A percentile compares a stretch with the other conserved stretches of the same genome.
Conservation (phyloP, 768 basidiomycete genomes). For the Gloeopeniophorella convolvens region DNA sequence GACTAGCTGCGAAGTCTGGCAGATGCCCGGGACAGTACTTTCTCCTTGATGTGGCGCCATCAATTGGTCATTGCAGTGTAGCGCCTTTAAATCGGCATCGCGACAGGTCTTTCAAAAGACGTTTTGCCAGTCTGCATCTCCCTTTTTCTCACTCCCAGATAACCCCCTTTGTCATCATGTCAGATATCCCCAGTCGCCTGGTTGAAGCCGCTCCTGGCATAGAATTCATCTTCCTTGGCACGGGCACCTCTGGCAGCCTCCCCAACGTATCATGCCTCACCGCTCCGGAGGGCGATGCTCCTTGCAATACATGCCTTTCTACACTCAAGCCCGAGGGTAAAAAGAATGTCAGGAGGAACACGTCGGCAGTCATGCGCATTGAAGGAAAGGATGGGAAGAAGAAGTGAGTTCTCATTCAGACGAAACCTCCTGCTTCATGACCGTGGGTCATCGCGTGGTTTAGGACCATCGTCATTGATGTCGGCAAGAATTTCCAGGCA, state of each 20-base stretch:
- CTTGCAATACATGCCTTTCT: conserved; percentile 62
- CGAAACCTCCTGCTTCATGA: neutral
- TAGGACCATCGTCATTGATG: conserved; percentile 78
- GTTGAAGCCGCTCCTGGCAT: conserved; percentile 22
- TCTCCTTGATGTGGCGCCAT: no score
- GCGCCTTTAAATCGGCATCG: no score
- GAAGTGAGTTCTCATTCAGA: conserved; percentile 41
- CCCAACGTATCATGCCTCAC: conserved; percentile 75
- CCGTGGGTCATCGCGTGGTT: neutral
- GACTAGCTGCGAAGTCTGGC: no score
- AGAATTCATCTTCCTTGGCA: conserved; percentile 79
- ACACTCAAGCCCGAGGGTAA: conserved; percentile 63
- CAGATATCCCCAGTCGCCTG: neutral
- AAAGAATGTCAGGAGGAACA: conserved; percentile 83
- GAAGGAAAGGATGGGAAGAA: conserved; percentile 32
- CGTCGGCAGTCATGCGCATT: conserved; percentile 59
- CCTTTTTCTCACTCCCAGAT: no score
- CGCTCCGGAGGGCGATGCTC: conserved; percentile 41
- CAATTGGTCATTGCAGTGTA: no score
- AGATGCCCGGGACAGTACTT: no score
- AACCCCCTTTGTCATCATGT: neutral
- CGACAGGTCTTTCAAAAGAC: no score
- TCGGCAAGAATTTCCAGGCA: conserved; percentile 75
- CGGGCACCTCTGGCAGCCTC: conserved; percentile 70
- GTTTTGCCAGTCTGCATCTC: no score